Conservation (phyloP, 441 rosid genomes). For the Erodium moschatum region DNA sequence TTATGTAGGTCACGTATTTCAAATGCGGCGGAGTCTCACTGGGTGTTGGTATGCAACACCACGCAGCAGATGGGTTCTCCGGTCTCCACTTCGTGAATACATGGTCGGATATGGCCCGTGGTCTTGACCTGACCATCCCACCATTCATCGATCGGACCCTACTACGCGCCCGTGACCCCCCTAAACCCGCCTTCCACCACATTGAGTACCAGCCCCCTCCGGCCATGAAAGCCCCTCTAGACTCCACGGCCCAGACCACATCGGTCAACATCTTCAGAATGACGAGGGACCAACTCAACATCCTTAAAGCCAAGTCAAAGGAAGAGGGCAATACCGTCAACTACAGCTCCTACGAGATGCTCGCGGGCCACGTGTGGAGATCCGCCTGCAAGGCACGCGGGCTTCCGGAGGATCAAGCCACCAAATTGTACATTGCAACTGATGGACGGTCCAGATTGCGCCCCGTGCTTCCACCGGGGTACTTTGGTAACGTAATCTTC, state of each 20-base stretch:
- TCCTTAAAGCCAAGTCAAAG: constrained; percentile 73
- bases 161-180: constrained; percentile 82
- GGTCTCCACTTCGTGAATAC: constrained; percentile 87
- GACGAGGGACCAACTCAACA: constrained; percentile 50
- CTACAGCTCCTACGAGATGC: constrained; percentile 83
- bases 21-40: constrained; percentile 97
- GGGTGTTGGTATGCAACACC: constrained; percentile 97
- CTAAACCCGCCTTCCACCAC: constrained; percentile 61
- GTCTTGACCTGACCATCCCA: constrained; percentile 54
- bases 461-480: constrained; percentile 74
- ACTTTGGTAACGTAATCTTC: constrained; percentile 84
- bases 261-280: constrained; percentile 65
- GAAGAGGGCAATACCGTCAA: constrained; percentile 55
- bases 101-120: constrained; percentile 94
- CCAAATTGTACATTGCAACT: constrained; percentile 76
- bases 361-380: constrained; percentile 91
- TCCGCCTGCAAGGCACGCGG: constrained; percentile 68
- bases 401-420: constrained; percentile 56
- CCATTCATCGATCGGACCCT: constrained; percentile 85
- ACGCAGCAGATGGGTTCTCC: constrained; percentile 86
- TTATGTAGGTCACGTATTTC: constrained; percentile 56
- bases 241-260: constrained; percentile 33
- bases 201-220: constrained; percentile 76
- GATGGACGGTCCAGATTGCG: constrained; percentile 74
- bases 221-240: constrained; percentile 34